Percentiles rank a stretch among this genome's conserved stretches.
These are phyloP conservation scores for Aureobasidium vineae DNA, from an alignment of 2,329 filamentous ascomycete species.

Conservation along the genomic window DNA sequence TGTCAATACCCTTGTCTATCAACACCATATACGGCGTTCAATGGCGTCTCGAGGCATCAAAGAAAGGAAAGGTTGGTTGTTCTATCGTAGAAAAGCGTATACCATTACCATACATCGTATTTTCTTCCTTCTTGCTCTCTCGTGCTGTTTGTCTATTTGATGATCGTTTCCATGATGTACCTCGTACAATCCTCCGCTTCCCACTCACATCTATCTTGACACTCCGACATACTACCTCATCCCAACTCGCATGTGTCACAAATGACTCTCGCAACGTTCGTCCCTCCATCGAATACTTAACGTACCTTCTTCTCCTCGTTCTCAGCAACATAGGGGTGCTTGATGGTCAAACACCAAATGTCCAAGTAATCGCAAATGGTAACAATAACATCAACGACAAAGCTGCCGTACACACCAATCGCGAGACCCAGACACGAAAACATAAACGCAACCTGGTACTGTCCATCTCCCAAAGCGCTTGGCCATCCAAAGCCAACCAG, in stretches of 20 bases:
- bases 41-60: background rate
- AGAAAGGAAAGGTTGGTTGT: constrained; percentile 4
- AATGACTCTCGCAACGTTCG: background rate
- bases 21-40: background rate
- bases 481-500: constrained; percentile 64
- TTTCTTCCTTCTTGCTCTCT: background rate
- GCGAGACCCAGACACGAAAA: constrained; percentile 83
- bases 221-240: background rate
- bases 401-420: constrained; percentile 92
- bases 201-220: background rate
- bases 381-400: constrained; percentile 94
- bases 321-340: constrained; percentile 60
- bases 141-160: background rate
- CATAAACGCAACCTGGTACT: constrained; percentile 90
- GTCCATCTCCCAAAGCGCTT: constrained; percentile 63
- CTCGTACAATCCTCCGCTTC: background rate
- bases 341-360: constrained; percentile 98
- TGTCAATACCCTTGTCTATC: constrained; percentile 15
- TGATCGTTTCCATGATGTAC: background rate
- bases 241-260: background rate
- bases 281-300: background rate
- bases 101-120: constrained; percentile 21
- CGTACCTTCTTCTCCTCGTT: constrained; percentile 19
- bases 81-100: constrained; percentile 22
- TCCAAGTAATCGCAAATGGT: constrained; percentile 98